Base-by-base conservation (phyloP, 2,329 filamentous ascomycete species). In the Cladosporium austrohemisphaericum region DNA sequence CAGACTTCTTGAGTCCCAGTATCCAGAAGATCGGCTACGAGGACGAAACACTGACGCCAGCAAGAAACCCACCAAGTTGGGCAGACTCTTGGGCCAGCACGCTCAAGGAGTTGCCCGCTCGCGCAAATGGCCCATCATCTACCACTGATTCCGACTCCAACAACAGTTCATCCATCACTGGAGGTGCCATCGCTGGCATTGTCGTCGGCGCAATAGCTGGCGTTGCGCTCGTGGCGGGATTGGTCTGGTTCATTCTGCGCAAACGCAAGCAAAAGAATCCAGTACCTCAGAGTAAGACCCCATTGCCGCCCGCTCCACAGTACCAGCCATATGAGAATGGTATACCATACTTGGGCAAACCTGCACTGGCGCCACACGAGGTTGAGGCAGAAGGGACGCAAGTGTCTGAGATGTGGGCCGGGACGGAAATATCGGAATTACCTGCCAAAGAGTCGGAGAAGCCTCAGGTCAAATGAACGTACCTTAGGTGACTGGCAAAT, bases 101-200 rank as follows among this genome's bases (percentile, higher is more conserved):
- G 19, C 45, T 56, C 22, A 47, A 16, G 33, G 31, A 48, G 20
- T 35, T 55, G 23, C 33, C 13, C 4, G 46, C 31, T 11, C 45
- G 35, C 19, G 31, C 26, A n/a, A 37, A 22, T n/a, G 41, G 18
- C 5, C 11, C 28, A 8, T 26, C 43, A 4, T 19, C 26, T 11
- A 18, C 9, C 29, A n/a, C 57, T 36, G 41, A 51, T n/a, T 60
- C 65, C 49, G 64, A 64, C 26, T 55, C 68, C 16, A 64, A 60
- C 32, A 52, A 11, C 5, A 47, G 44, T 28, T 45, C 35, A 11
- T 18, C 43, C 6, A 33, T 57, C 3, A 68, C 40, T 52, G 58
- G n/a, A 6, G 68, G 66, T 16, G 64, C 64, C 7, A 59, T 63
- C 31, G 68, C 61, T n/a, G 69, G 66, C 9, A 65, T 68, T 31